Conservation (phyloP, 2,329 filamentous ascomycete species). For the Fusarium sp. region DNA sequence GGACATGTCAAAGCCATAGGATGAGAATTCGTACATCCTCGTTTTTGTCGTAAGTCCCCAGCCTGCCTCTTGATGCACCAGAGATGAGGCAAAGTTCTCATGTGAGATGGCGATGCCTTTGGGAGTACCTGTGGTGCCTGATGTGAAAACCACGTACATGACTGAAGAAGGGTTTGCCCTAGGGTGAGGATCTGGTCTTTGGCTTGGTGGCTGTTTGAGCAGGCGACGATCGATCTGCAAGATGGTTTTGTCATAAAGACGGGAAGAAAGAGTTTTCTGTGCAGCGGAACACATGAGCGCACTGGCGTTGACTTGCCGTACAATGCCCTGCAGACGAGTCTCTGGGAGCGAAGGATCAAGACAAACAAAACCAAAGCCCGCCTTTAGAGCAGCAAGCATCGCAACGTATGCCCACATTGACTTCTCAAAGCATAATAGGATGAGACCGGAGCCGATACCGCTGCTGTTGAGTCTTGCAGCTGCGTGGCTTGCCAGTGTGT, state of each 20-base stretch:
- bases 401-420: constrained; percentile 46
- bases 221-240: no score
- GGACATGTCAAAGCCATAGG: constrained; percentile 1
- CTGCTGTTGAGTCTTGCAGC: constrained; percentile 56
- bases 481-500: constrained; percentile 46
- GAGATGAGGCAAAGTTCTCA: background rate
- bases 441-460: constrained; percentile 64
- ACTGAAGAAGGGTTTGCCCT: no score
- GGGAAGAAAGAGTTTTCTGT: background rate
- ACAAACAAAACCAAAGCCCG: constrained; percentile 12
- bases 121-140: constrained; percentile 44
- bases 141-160: constrained; percentile 45
- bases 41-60: background rate
- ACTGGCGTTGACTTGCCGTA: background rate
- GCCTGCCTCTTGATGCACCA: background rate
- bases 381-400: constrained; percentile 36
- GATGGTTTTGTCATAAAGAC: background rate
- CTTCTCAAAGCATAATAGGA: constrained; percentile 62
- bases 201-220: no score
- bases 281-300: background rate
- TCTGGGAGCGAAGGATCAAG: background rate
- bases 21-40: constrained; percentile 1
- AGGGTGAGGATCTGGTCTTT: no score
- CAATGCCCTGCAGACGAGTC: background rate
- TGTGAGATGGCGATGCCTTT: constrained; percentile 39